A percentile compares a stretch with the other conserved stretches of the same genome.
phyloP scores from a whole-genome alignment of 2,329 filamentous ascomycete genomes.

The Penicillium expansum region DNA sequence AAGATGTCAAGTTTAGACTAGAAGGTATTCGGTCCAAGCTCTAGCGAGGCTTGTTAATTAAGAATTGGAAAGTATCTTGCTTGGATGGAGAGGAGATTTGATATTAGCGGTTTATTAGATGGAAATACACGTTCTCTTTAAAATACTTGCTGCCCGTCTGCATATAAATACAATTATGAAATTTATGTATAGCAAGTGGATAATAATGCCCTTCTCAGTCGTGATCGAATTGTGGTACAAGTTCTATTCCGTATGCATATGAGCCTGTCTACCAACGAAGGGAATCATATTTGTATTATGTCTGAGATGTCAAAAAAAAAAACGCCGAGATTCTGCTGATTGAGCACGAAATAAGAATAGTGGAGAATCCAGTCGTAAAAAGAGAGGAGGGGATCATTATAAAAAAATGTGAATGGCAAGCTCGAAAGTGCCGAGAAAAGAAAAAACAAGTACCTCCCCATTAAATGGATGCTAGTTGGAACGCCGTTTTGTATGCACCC shows the following conservation, averaged over 20 bases:
- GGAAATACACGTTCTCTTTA: neutral
- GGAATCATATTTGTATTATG: neutral
- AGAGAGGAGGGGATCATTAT: neutral
- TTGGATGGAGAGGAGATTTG: neutral
- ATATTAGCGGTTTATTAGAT: neutral
- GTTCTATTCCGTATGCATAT: neutral
- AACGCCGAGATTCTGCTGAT: neutral
- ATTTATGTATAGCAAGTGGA: neutral
- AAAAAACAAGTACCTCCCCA: constrained; percentile 8
- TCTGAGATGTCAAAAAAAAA: neutral
- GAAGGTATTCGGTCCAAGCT: constrained; percentile 89
- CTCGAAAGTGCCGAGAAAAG: constrained; percentile 4
- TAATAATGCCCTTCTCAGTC: neutral
- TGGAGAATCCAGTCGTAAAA: neutral
- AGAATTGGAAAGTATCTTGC: constrained; percentile 3
- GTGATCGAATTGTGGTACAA: neutral
- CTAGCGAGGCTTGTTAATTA: constrained; percentile 37
- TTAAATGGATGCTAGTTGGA: constrained; percentile 26
- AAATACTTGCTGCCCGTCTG: neutral
- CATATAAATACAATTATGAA: neutral
- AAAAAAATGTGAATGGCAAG: neutral
- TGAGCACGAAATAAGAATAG: neutral
- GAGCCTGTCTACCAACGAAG: neutral
- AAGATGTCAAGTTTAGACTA: constrained; percentile 91
- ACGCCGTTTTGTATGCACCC: constrained; percentile 44